phyloP scores from a whole-genome alignment of 1,284 basidiomycete genomes.

The Puccinia coronata region DNA sequence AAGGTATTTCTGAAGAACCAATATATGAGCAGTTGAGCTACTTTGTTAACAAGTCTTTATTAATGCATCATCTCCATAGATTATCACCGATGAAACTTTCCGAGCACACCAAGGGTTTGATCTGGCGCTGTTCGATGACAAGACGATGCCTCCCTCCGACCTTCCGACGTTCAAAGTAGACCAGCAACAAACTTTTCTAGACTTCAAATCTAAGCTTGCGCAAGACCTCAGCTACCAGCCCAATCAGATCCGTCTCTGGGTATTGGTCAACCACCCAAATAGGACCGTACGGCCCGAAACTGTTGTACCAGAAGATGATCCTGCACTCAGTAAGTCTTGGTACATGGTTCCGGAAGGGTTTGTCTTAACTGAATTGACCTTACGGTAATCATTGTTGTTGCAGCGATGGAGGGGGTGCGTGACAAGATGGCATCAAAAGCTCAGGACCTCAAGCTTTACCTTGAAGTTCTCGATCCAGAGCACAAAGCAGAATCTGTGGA shows the following conservation, averaged over 20 bases:
- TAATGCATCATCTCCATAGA: conserved; percentile 60
- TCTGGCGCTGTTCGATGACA: conserved; percentile 94
- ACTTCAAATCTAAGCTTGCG: conserved; percentile 90
- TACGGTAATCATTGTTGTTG: conserved; percentile 29
- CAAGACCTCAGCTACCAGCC: conserved; percentile 84
- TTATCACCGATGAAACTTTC: conserved; percentile 97
- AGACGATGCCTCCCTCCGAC: conserved; percentile 91
- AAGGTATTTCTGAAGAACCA: conserved; percentile 66
- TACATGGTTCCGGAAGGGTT: background rate
- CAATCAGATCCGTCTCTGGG: conserved; percentile 89
- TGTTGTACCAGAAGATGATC: conserved; percentile 91
- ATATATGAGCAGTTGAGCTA: background rate
- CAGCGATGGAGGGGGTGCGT: conserved; percentile 92
- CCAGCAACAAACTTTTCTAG: conserved; percentile 87
- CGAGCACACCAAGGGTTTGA: conserved; percentile 93
- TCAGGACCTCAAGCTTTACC: conserved; percentile 88
- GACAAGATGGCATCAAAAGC: conserved; percentile 98
- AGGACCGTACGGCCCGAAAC: conserved; percentile 98
- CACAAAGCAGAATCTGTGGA: conserved; percentile 45
- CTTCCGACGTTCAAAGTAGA: conserved; percentile 92
- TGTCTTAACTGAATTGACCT: background rate
- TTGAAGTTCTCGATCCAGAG: conserved; percentile 81
- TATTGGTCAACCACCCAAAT: conserved; percentile 97
- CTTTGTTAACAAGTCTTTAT: background rate
- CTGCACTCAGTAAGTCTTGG: conserved; percentile 70